These are phyloP conservation scores for Plasmodium fragile DNA, from an alignment of 169 alveolate genomes.

Conservation along the genomic window DNA sequence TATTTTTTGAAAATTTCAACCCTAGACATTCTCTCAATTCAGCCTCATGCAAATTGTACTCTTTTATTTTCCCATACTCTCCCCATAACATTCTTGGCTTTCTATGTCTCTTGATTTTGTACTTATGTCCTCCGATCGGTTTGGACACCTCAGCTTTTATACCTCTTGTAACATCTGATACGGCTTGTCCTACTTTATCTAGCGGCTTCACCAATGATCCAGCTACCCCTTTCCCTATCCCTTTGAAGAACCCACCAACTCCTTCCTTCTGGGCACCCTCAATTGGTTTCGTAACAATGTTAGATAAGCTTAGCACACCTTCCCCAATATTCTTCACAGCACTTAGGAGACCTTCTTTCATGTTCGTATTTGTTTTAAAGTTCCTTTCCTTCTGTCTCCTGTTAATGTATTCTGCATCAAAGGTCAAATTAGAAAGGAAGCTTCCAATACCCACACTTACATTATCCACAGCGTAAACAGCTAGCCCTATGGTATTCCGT, in stretches of 20 bases:
- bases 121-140: constrained; percentile 87
- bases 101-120: constrained; percentile 83
- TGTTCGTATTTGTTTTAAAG: constrained; percentile 80
- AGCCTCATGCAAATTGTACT: constrained; percentile 86
- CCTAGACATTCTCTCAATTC: constrained; percentile 88
- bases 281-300: constrained; percentile 92
- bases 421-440: constrained; percentile 89
- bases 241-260: constrained; percentile 91
- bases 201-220: constrained; percentile 93
- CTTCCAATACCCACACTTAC: constrained; percentile 90
- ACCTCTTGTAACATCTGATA: constrained; percentile 90
- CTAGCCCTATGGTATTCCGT: constrained; percentile 90
- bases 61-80: constrained; percentile 85
- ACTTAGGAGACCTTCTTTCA: constrained; percentile 89
- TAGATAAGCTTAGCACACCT: constrained; percentile 90
- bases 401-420: constrained; percentile 92
- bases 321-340: constrained; percentile 92
- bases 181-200: constrained; percentile 93
- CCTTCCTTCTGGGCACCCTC: constrained; percentile 94
- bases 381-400: constrained; percentile 86
- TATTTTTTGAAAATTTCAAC: constrained; percentile 82
- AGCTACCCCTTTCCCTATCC: constrained; percentile 93
- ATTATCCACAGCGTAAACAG: constrained; percentile 91
- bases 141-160: constrained; percentile 89
- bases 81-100: constrained; percentile 93